Evolutionary conservation across 805 yeast genomes (phyloP).

Genomic region (Cyberlindnera americana): DNA sequence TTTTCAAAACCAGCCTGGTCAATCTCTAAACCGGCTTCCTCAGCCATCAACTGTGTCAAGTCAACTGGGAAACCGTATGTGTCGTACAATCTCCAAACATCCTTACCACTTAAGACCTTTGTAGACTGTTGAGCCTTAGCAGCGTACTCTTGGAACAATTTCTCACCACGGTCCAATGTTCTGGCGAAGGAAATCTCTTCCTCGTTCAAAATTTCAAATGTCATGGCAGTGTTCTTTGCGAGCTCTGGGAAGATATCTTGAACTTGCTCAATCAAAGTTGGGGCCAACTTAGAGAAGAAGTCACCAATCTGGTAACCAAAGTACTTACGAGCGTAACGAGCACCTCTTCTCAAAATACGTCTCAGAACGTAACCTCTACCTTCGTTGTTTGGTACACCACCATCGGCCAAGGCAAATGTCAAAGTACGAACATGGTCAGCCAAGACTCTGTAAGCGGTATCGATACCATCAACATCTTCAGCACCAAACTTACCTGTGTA

Average conservation of each 20-base stretch:
- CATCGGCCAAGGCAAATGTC: slow-evolving; percentile 94
- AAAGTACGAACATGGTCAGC: slow-evolving; percentile 98
- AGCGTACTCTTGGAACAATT: slow-evolving; percentile 91
- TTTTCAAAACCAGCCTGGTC: slow-evolving; percentile 91
- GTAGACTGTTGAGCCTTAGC: slow-evolving; percentile 70
- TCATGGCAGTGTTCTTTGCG: slow-evolving; percentile 60
- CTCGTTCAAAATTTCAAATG: slow-evolving; percentile 89
- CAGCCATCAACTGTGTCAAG: slow-evolving; percentile 97
- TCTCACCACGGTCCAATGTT: slow-evolving; percentile 97
- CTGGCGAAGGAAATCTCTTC: slow-evolving; percentile 94
- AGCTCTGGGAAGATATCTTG: slow-evolving; percentile 90
- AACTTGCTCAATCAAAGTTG: slow-evolving; percentile 88
- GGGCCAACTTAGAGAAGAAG: slow-evolving; percentile 89
- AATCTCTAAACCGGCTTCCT: slow-evolving; percentile 89
- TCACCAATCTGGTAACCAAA: slow-evolving; percentile 93
- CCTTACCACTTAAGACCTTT: slow-evolving; percentile 82
- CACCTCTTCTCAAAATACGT: slow-evolving; percentile 96
- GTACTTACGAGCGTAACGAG: slow-evolving; percentile 94
- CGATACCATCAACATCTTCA: slow-evolving; percentile 92
- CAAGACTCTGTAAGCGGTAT: slow-evolving; percentile 95
- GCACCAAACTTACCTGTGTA: slow-evolving; percentile 91
- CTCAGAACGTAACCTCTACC: slow-evolving; percentile 98
- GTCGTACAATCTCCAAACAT: slow-evolving; percentile 97
- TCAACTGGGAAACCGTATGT: slow-evolving; percentile 99
- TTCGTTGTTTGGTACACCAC: slow-evolving; percentile 98